Percentiles rank a stretch among this genome's conserved stretches.
phyloP scores from a whole-genome alignment of 2,329 filamentous ascomycete species.

The Cadophora malorum region DNA sequence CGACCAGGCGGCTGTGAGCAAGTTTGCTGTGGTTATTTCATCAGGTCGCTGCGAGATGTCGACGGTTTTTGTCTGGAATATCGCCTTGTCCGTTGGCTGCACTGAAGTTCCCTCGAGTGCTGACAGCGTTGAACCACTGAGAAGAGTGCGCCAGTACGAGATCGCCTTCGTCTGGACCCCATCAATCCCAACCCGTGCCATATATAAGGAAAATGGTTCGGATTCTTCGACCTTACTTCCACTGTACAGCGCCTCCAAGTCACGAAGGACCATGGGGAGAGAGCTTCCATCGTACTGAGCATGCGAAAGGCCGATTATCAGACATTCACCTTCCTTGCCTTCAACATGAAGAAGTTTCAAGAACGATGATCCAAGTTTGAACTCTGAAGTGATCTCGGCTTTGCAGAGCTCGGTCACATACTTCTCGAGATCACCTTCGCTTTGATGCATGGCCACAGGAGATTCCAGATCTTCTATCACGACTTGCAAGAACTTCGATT shows the following conservation, averaged over 20 bases:
- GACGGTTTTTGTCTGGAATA: constrained; percentile 44
- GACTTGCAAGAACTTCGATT: constrained; percentile 46
- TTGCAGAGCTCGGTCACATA: constrained; percentile 45
- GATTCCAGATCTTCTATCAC: constrained; percentile 46
- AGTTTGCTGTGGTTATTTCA: constrained; percentile 51
- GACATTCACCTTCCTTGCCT: constrained; percentile 41
- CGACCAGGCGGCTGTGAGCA: constrained; percentile 53
- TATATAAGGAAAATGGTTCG: constrained; percentile 50
- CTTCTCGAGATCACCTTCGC: constrained; percentile 44
- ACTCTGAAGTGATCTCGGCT: constrained; percentile 46
- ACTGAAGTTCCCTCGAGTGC: constrained; percentile 26
- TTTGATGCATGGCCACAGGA: constrained; percentile 39
- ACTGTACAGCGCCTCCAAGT: constrained; percentile 44
- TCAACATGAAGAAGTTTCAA: constrained; percentile 41
- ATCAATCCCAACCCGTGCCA: constrained; percentile 16
- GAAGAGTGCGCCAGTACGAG: constrained; percentile 53
- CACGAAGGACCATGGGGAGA: constrained; percentile 46
- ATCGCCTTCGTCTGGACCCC: constrained; percentile 43
- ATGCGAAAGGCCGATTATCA: constrained; percentile 57
- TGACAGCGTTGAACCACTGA: constrained; percentile 44
- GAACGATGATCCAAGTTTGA: constrained; percentile 50
- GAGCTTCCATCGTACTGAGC: constrained; percentile 71
- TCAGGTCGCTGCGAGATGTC: constrained; percentile 41
- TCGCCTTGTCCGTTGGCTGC: constrained; percentile 38
- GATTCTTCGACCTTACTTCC: constrained; percentile 42